phyloP scores from a whole-genome alignment of 2,329 filamentous ascomycete species.

The Coleophoma crateriformis region DNA sequence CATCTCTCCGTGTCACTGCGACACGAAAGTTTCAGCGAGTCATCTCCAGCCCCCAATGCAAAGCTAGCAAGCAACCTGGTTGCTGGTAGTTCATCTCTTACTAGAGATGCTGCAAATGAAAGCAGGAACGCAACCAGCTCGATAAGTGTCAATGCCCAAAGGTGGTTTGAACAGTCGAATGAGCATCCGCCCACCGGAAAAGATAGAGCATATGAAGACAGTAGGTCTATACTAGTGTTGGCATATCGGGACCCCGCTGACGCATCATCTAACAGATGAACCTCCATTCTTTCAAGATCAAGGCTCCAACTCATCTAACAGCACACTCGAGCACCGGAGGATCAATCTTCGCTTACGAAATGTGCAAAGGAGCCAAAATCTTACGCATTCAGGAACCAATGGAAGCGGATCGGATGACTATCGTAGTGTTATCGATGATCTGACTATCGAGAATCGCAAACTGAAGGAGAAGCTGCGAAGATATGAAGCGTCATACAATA shows the following conservation, averaged over 20 bases:
- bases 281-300: constrained; percentile 19
- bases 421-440: constrained; percentile 78
- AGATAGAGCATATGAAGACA: constrained; percentile 11
- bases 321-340: not conserved
- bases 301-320: constrained; percentile 9
- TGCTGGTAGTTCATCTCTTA: not conserved
- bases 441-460: constrained; percentile 79
- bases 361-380: not conserved
- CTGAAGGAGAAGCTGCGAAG: constrained; percentile 68
- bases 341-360: not conserved
- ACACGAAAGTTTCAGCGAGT: not conserved
- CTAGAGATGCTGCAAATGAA: constrained; percentile 8
- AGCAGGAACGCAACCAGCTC: constrained; percentile 10
- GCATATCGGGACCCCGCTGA: not conserved
- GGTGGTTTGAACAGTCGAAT: constrained; percentile 22
- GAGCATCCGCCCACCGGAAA: constrained; percentile 9
- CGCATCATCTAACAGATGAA: constrained; percentile 12
- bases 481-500: constrained; percentile 62
- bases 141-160: constrained; percentile 7
- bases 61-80: not conserved
- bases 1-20: constrained; percentile 16
- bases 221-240: constrained; percentile 6
- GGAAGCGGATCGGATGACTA: constrained; percentile 57
- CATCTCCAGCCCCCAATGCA: constrained; percentile 2
- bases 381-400: constrained; percentile 4